Base-by-base conservation (phyloP, 2,329 filamentous ascomycete genomes). In the Penicillium oxalicum region DNA sequence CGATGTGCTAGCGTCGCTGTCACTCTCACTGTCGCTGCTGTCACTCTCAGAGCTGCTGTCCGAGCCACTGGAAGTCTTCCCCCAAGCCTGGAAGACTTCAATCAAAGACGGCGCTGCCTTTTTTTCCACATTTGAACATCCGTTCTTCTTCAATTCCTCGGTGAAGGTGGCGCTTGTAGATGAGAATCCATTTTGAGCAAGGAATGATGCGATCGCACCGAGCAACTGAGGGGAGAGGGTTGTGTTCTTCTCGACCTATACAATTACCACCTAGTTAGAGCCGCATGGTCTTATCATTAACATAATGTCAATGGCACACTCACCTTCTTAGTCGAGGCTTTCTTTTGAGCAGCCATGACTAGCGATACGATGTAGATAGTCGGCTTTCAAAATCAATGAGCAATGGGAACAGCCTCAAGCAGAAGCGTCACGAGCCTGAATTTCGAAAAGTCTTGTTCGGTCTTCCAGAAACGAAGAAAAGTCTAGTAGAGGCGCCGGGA, bases 181-280 rank as follows among this genome's bases (percentile, higher is more conserved):
- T 41, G 75, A 67, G 60, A 87, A 86, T n/a, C 81, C 78, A 65
- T 86, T 77, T 40, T 84, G 77, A 37, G 77, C 76, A 43, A 90
- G 75, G 66, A 89, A 90, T 24, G 71, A 69, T 53, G 81, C 81
- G 59, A 90, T 77, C 12, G 88, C 73, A 52, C 82, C 79, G 62
- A 90, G 73, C 33, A 90, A 72, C 66, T 86, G 77, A 27, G 77
- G 68, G 4, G 84, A 77, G 26, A 65, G 33, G 27, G 66, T 48
- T 42, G 60, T 50, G 43, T 40, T 53, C 39, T 56, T 45, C 42
- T 64, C 61, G 29, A 53, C 51, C 63, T 66, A 40, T 47, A 36
- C 32, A 38, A 49, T 29, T 29, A 44, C 9, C n/a, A 25, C 27
- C 27, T 11, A 9, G 29, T 40, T 34, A 46, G 37, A 43, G 3